phyloP scores from a whole-genome alignment of 768 basidiomycete species.

The Infundibulicybe gibba region DNA sequence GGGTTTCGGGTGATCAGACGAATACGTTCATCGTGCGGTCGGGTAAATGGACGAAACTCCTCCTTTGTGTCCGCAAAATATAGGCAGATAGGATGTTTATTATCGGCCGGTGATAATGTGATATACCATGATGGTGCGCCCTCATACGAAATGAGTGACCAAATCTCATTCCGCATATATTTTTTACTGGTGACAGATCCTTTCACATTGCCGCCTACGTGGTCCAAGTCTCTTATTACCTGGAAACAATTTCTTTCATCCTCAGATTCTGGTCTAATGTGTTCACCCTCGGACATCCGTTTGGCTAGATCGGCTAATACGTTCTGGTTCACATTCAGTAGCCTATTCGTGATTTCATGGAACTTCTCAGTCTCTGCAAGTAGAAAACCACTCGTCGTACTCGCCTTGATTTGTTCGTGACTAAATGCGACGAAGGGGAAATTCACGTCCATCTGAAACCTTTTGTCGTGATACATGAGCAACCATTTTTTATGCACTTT shows the following conservation, averaged over 20 bases:
- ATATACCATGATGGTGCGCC: conserved; percentile 29
- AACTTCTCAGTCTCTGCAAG: conserved; percentile 21
- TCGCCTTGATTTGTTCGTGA: conserved; percentile 31
- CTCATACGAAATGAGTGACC: conserved; percentile 13
- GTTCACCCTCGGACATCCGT: conserved; percentile 17
- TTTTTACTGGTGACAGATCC: conserved; percentile 24
- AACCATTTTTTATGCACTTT: conserved; percentile 16
- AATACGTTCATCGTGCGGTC: conserved; percentile 8
- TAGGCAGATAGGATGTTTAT: conserved; percentile 24
- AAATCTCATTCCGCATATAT: conserved; percentile 24
- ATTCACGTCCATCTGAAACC: conserved; percentile 29
- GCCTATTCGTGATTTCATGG: conserved; percentile 13
- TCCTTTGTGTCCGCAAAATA: conserved; percentile 23
- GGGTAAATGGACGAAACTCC: conserved; percentile 9
- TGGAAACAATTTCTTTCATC: conserved; percentile 29
- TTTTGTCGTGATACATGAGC: conserved; percentile 34
- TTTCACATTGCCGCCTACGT: conserved; percentile 24
- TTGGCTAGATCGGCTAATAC: conserved; percentile 14
- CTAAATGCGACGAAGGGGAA: conserved; percentile 38
- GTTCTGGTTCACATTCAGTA: conserved; percentile 16
- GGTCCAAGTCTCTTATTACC: conserved; percentile 28
- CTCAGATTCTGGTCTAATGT: neutral
- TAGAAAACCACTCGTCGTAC: conserved; percentile 21
- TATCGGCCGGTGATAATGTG: conserved; percentile 27
- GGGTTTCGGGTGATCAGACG: conserved; percentile 18